These are phyloP conservation scores for Parascedosporium putredinis DNA, from an alignment of 2,329 filamentous ascomycete genomes.

Conservation along the genomic window DNA sequence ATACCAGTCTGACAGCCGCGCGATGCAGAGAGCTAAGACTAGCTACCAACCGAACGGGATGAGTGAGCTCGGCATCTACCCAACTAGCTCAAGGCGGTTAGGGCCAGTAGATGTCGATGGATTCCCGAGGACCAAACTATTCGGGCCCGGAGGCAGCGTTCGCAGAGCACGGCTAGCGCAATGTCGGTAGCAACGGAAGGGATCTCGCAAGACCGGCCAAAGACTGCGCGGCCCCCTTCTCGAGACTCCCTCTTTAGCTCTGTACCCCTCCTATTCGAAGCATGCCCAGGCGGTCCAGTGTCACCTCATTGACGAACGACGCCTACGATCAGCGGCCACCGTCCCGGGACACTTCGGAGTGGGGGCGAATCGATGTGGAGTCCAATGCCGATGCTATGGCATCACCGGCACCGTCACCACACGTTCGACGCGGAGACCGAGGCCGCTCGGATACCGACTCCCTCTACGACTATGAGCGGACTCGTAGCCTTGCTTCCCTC, in stretches of 20 bases:
- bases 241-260: background rate
- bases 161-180: background rate
- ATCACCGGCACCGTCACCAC: constrained; percentile 12
- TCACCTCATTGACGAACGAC: background rate
- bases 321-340: background rate
- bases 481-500: constrained; percentile 16
- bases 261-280: background rate
- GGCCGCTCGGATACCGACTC: constrained; percentile 10
- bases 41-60: background rate
- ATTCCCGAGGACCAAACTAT: background rate
- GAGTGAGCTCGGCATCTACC: background rate
- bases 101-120: background rate
- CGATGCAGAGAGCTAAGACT: constrained; percentile 2
- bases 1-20: background rate
- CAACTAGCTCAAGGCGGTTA: background rate
- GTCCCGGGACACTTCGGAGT: background rate
- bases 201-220: background rate
- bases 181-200: background rate
- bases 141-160: background rate
- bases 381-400: background rate
- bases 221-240: background rate
- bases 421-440: constrained; percentile 8
- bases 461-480: constrained; percentile 12
- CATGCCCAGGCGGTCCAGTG: background rate
- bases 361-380: constrained; percentile 8